phyloP scores from a whole-genome alignment of 345 rosid species.

The Salix suchowensis region DNA sequence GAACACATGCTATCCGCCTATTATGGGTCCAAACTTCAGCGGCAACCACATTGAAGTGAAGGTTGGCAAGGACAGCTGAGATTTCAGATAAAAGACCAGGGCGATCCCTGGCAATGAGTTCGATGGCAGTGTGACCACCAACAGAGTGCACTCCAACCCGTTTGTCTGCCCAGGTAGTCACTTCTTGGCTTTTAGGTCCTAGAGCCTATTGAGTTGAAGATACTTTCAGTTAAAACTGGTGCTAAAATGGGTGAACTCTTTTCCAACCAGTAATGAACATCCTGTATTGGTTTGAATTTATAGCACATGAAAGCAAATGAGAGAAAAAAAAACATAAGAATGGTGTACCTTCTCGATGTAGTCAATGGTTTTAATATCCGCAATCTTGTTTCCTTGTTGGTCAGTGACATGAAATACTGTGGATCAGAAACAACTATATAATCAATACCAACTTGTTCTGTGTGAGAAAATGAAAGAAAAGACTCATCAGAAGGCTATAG shows the following conservation, averaged over 20 bases:
- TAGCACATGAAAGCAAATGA: slow-evolving; percentile 2
- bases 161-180: slow-evolving; percentile 59
- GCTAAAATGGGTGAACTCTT: not conserved
- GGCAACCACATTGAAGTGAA: slow-evolving; percentile 68
- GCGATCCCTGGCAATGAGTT: slow-evolving; percentile 79
- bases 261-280: not conserved
- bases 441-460: not conserved
- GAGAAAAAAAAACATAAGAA: not conserved
- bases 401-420: slow-evolving; percentile 83
- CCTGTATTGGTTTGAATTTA: not conserved
- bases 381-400: slow-evolving; percentile 79
- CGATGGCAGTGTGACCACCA: slow-evolving; percentile 83
- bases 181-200: slow-evolving; percentile 68
- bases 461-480: not conserved
- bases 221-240: not conserved
- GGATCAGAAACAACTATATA: slow-evolving; percentile 10
- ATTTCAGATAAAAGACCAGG: slow-evolving; percentile 88
- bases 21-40: slow-evolving; percentile 98
- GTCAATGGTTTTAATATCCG: slow-evolving; percentile 66
- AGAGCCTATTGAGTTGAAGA: slow-evolving; percentile 41
- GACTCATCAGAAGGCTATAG: not conserved
- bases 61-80: slow-evolving; percentile 72
- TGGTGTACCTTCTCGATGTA: slow-evolving; percentile 68
- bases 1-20: slow-evolving; percentile 68
- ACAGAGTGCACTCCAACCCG: slow-evolving; percentile 71